Evolutionary conservation across 2,329 filamentous ascomycete genomes (phyloP), one percentile per base, ranked within the genome.

Genomic region (Sporothrix pseudoabietina): DNA sequence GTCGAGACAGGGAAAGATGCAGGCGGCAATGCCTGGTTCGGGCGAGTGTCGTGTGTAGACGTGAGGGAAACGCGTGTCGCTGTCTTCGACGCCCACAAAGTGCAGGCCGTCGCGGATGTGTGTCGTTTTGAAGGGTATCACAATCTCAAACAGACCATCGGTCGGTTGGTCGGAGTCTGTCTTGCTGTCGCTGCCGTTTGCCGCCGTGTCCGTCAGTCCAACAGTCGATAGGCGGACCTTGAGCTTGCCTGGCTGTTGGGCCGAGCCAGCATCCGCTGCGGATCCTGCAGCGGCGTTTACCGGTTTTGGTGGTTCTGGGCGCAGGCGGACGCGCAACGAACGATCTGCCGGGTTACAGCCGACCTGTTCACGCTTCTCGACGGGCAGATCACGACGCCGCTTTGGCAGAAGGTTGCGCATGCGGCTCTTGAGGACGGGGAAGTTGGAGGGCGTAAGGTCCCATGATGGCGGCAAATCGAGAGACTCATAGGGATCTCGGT

Each of bases 1-100:
- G 80, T 99, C 96, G 71, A 98, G 87, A 80, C 96, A 98, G 0
- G 96, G 96, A 78, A 99, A 99, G 35, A 98, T 89, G 77, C 91
- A 94, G 65, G 91, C 95, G 0, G 94, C 91, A 22, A 90, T 91
- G 41, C 94, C 94, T 0, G 94, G 89, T 75, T 92, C 91, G 57
- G 91, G 84, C 1, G 91, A 92, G 78, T 95, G 94, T 55, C 91
- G 91, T 0, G 95, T 97, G 81, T 97, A 99, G 68, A 93, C 90
- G 83, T 99, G 95, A 0, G 96, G 94, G 80, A 94, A 99, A 75
- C 94, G 89, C 72, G 86, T 86, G 80, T 98, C 95, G 69, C 90
- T 88, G 73, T 91, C 90, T 61, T 94, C 90, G 52, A 96, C 88
- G 4, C 96, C 94, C 19, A 97, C 93, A 82, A 98, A 99, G 75